A percentile compares a stretch with the other conserved stretches of the same genome.
These are phyloP conservation scores for Adansonia digitata DNA, from an alignment of 345 rosid genomes.

Conservation along the genomic window DNA sequence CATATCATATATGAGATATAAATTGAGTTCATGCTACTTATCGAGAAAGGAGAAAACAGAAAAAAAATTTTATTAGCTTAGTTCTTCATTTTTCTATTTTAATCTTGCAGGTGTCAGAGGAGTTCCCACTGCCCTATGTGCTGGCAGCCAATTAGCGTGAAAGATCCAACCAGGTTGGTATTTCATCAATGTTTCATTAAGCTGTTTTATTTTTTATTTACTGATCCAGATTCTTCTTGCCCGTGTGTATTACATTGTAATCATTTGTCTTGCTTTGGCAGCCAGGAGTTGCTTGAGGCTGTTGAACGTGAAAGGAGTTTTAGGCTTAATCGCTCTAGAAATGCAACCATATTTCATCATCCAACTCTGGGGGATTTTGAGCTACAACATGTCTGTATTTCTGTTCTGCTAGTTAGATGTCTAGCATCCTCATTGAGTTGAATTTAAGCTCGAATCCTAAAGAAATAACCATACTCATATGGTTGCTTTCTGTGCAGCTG, in stretches of 20 bases:
- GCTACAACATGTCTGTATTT: slow-evolving; percentile 71
- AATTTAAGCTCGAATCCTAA: neutral
- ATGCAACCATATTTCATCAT: slow-evolving; percentile 86
- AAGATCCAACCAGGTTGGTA: slow-evolving; percentile 76
- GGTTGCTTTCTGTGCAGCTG: slow-evolving; percentile 41
- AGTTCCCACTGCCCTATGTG: slow-evolving; percentile 99
- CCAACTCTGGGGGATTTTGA: slow-evolving; percentile 95
- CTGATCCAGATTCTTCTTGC: neutral
- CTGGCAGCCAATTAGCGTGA: slow-evolving; percentile 85
- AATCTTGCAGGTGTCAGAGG: slow-evolving; percentile 28
- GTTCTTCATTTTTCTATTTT: neutral
- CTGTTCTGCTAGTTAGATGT: slow-evolving; percentile 4
- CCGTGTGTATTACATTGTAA: neutral
- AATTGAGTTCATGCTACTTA: neutral
- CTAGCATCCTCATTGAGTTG: neutral
- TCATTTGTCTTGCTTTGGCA: slow-evolving; percentile 25
- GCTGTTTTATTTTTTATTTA: slow-evolving; percentile 1
- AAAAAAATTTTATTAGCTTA: neutral
- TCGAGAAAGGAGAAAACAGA: neutral
- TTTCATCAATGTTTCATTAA: neutral
- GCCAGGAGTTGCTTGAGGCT: slow-evolving; percentile 93
- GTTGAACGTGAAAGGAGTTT: slow-evolving; percentile 78
- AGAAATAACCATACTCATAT: neutral
- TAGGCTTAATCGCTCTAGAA: slow-evolving; percentile 68
- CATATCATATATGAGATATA: neutral